Evolutionary conservation across 108 stramenopile species (phyloP), one percentile per base, ranked within the genome.

Genomic region (Stephanodiscus minutulus): DNA sequence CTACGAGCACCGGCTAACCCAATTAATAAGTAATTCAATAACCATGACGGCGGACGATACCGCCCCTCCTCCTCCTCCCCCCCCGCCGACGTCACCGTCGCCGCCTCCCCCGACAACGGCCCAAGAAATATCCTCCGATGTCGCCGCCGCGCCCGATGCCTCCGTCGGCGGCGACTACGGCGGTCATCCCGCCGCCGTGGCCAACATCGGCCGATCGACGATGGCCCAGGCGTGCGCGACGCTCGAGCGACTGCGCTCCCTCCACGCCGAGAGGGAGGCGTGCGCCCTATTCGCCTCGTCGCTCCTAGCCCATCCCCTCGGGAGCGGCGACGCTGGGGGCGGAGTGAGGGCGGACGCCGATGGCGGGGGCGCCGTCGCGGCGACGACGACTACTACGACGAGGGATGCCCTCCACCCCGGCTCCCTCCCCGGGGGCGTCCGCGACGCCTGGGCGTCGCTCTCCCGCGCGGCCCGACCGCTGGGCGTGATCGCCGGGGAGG

Each of bases 201-300:
- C 24, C 17, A 10, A 20, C 50, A 28, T 56, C 55, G 28, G 10
- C 55, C 55, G 28, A 56, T 56, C 55, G 27, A 31, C 11, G 0
- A 8, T 56, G 28, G 24, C 55, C 24, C 27, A 5, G 4, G 71
- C 79, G 17, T 47, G 65, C 20, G 52, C 64, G 9, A 67, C 66
- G 2, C 66, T 94, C 47, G 92, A 94, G 77, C 55, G 77, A 37
- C 76, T 77, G 15, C 82, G 92, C 11, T 89, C 86, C 65, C 65
- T 86, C 55, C 70, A 85, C 61, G 50, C 85, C 36, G 92, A 94
- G 70, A 64, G 70, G 60, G 92, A 94, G 73, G 88, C 90, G 39
- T 79, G 86, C 48, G 39, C 71, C 13, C 52, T 90, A 2, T 72
- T 91, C 41, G 83, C 88, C 22, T 66, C 88, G 4, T 83, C 87